These are phyloP conservation scores for Aspergillus bombycis DNA, from an alignment of 2,329 filamentous ascomycete species.

Conservation along the genomic window DNA sequence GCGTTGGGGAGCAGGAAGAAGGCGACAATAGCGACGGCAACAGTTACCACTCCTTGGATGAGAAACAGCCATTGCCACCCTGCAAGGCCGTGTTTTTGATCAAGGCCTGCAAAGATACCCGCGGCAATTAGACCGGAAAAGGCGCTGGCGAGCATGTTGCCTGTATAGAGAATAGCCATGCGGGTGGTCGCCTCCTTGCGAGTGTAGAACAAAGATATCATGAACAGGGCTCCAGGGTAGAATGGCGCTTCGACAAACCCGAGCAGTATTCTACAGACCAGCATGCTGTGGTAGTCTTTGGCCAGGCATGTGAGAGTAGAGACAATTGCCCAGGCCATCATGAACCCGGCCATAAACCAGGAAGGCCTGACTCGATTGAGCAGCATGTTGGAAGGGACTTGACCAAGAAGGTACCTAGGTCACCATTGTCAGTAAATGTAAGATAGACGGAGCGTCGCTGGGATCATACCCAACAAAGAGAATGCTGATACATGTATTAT, in stretches of 20 bases:
- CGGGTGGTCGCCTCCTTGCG: conserved; percentile 53
- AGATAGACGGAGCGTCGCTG: conserved; percentile 8
- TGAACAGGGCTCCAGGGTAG: conserved; percentile 64
- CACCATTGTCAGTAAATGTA: conserved; percentile 12
- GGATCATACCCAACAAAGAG: conserved; percentile 42
- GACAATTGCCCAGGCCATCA: conserved; percentile 22
- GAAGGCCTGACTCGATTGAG: conserved; percentile 39
- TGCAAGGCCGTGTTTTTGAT: conserved; percentile 31
- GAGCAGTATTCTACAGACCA: conserved; percentile 42
- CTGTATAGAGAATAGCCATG: conserved; percentile 44
- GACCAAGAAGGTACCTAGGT: conserved; percentile 27
- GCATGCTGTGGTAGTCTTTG: conserved; percentile 17
- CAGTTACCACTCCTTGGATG: conserved; percentile 53
- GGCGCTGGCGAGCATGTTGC: conserved; percentile 21
- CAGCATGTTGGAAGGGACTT: conserved; percentile 47
- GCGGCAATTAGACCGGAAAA: conserved; percentile 21
- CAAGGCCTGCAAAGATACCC: conserved; percentile 31
- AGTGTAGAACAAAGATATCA: conserved; percentile 70
- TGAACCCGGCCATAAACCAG: conserved; percentile 21
- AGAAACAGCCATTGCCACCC: conserved; percentile 61
- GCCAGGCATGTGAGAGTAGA: conserved; percentile 17
- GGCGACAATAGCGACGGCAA: conserved; percentile 41
- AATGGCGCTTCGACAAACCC: conserved; percentile 47
- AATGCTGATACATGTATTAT: conserved; percentile 50
- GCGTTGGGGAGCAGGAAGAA: conserved; percentile 48